Conservation (phyloP, 768 basidiomycete species). For the Sarcomyxa edulis region DNA sequence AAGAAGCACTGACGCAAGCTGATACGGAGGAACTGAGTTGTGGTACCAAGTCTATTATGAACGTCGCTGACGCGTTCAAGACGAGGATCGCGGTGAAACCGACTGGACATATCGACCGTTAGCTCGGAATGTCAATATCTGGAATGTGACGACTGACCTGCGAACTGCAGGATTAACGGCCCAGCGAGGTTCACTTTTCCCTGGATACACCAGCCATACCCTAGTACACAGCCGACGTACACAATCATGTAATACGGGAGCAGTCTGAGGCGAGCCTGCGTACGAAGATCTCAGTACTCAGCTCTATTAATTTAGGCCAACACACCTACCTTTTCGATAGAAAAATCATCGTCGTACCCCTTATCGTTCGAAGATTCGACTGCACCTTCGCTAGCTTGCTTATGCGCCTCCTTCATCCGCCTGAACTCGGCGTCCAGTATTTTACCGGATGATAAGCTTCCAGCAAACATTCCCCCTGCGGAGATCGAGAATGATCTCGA, state of each 20-base stretch:
- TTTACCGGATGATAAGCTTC: constrained; percentile 53
- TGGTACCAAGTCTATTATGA: constrained; percentile 64
- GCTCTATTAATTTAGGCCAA: too few species aligned
- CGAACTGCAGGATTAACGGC: constrained; percentile 44
- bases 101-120: constrained; percentile 28
- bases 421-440: constrained; percentile 64
- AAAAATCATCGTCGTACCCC: constrained; percentile 36
- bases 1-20: constrained; percentile 51
- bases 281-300: too few species aligned
- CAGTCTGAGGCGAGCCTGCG: constrained; percentile 46
- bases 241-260: constrained; percentile 36
- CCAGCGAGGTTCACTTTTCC: constrained; percentile 41
- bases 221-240: constrained; percentile 34
- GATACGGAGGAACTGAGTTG: constrained; percentile 61
- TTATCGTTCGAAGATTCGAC: constrained; percentile 12
- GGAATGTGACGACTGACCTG: background rate
- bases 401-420: constrained; percentile 27
- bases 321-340: constrained; percentile 58
- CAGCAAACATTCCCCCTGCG: constrained; percentile 64
- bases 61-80: constrained; percentile 55
- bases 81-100: constrained; percentile 39
- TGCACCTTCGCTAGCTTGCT: constrained; percentile 20
- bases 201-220: constrained; percentile 61
- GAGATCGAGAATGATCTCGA: too few species aligned
- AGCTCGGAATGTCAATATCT: background rate